Evolutionary conservation across 257 asterid species (phyloP).

Genomic region (Fraxinus excelsior): DNA sequence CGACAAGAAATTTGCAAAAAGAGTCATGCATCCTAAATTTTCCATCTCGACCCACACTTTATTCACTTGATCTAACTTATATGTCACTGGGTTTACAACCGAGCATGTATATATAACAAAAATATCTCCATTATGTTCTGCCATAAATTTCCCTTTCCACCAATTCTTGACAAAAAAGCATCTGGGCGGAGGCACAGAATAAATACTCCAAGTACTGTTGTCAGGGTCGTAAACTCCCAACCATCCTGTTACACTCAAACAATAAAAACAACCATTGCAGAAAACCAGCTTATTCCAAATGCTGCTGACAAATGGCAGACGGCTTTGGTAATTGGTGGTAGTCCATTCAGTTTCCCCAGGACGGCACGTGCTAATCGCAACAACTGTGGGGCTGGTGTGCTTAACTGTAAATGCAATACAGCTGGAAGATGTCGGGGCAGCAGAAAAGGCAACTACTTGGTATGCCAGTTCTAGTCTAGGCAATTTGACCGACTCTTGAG

Average conservation of each 20-base stretch:
- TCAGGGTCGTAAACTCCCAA: slow-evolving; percentile 64
- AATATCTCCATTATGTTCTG: slow-evolving; percentile 80
- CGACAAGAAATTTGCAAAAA: slow-evolving; percentile 83
- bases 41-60: slow-evolving; percentile 73
- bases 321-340: slow-evolving; percentile 53
- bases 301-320: slow-evolving; percentile 77
- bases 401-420: slow-evolving; percentile 73
- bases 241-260: slow-evolving; percentile 78
- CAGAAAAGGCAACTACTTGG: slow-evolving; percentile 79
- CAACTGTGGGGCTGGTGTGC: slow-evolving; percentile 62
- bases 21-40: slow-evolving; percentile 61
- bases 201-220: slow-evolving; percentile 62
- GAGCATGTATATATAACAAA: slow-evolving; percentile 75
- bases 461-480: slow-evolving; percentile 60
- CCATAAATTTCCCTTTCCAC: slow-evolving; percentile 93
- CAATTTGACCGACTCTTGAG: slow-evolving; percentile 52
- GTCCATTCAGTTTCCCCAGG: slow-evolving; percentile 81
- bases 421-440: slow-evolving; percentile 66
- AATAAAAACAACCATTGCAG: slow-evolving; percentile 70
- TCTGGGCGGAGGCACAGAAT: slow-evolving; percentile 67
- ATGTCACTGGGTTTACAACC: slow-evolving; percentile 68
- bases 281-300: slow-evolving; percentile 74
- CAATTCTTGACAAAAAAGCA: slow-evolving; percentile 71
- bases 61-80: slow-evolving; percentile 58
- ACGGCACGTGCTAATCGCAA: slow-evolving; percentile 50